phyloP scores from a whole-genome alignment of 2,329 filamentous ascomycete genomes.

The Fonsecaea pedrosoi region DNA sequence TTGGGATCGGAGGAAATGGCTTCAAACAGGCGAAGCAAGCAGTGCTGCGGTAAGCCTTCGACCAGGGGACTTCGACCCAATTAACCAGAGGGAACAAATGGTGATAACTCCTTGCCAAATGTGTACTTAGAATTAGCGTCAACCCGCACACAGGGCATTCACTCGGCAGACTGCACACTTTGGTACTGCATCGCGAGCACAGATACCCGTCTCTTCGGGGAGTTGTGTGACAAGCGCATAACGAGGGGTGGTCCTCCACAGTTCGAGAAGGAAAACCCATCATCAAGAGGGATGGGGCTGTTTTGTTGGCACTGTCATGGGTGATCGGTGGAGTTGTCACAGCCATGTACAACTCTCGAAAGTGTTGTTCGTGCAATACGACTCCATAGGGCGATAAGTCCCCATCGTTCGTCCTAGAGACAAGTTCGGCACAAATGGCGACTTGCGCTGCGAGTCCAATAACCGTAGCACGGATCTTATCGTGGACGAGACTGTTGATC shows the following conservation, averaged over 20 bases:
- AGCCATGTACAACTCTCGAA: slow-evolving; percentile 84
- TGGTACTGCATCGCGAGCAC: slow-evolving; percentile 85
- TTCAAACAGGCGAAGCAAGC: slow-evolving; percentile 81
- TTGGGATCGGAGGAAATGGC: slow-evolving; percentile 67
- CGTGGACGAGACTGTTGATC: slow-evolving; percentile 75
- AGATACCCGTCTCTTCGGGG: slow-evolving; percentile 84
- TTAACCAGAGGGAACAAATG: slow-evolving; percentile 89
- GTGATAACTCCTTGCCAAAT: slow-evolving; percentile 90
- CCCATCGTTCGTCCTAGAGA: slow-evolving; percentile 82
- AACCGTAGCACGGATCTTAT: slow-evolving; percentile 85
- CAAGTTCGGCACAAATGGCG: slow-evolving; percentile 89
- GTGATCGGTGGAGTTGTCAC: slow-evolving; percentile 89
- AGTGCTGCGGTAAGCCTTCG: slow-evolving; percentile 65
- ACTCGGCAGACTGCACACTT: slow-evolving; percentile 87
- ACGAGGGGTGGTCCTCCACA: slow-evolving; percentile 71
- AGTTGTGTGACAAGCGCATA: slow-evolving; percentile 90
- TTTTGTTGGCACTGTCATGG: slow-evolving; percentile 53
- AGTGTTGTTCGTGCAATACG: slow-evolving; percentile 85
- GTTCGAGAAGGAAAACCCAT: slow-evolving; percentile 96
- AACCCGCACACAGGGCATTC: slow-evolving; percentile 91
- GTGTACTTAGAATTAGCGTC: slow-evolving; percentile 91
- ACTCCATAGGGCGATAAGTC: slow-evolving; percentile 76
- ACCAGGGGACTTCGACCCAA: slow-evolving; percentile 90
- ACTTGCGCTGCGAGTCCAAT: slow-evolving; percentile 91
- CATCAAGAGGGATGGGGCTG: slow-evolving; percentile 73